Evolutionary conservation across 1,284 basidiomycete species (phyloP).

Genomic region (Phenoliferia sp.): DNA sequence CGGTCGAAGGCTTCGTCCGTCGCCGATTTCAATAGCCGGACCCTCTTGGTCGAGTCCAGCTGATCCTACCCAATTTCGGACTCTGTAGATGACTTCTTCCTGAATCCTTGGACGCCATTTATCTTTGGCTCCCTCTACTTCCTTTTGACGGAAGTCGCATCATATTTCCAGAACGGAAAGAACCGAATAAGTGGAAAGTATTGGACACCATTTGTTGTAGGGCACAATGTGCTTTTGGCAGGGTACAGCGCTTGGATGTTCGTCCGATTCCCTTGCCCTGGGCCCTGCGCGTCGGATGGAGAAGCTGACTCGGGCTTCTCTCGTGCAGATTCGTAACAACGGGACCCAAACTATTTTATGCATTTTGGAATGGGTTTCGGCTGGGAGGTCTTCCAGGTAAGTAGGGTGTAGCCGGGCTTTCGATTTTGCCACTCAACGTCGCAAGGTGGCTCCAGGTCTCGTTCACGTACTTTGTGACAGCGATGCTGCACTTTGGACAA

Average conservation of each 20-base stretch:
- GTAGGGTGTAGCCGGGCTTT: neutral
- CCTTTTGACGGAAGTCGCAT: conserved; percentile 17
- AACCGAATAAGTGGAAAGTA: conserved; percentile 32
- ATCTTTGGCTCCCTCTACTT: conserved; percentile 27
- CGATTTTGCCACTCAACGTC: neutral
- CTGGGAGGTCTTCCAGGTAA: conserved; percentile 10
- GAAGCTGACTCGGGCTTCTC: conserved; percentile 1
- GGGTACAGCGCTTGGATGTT: conserved; percentile 38
- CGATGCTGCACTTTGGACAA: conserved; percentile 35
- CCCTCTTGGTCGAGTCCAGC: no score
- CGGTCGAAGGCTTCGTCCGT: no score
- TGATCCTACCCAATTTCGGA: no score
- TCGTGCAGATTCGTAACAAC: conserved; percentile 22
- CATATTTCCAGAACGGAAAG: conserved; percentile 30
- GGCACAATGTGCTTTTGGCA: conserved; percentile 41
- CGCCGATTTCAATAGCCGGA: no score
- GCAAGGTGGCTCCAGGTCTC: conserved; percentile 27
- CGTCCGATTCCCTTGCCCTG: conserved; percentile 6
- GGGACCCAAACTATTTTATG: conserved; percentile 21
- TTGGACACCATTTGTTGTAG: conserved; percentile 36
- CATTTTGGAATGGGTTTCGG: conserved; percentile 13
- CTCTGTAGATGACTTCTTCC: no score
- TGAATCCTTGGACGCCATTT: conserved; percentile 21
- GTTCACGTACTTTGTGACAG: conserved; percentile 41
- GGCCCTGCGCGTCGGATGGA: no score